Conservation (phyloP, 2,329 filamentous ascomycete species). For the Gyromitra esculenta region DNA sequence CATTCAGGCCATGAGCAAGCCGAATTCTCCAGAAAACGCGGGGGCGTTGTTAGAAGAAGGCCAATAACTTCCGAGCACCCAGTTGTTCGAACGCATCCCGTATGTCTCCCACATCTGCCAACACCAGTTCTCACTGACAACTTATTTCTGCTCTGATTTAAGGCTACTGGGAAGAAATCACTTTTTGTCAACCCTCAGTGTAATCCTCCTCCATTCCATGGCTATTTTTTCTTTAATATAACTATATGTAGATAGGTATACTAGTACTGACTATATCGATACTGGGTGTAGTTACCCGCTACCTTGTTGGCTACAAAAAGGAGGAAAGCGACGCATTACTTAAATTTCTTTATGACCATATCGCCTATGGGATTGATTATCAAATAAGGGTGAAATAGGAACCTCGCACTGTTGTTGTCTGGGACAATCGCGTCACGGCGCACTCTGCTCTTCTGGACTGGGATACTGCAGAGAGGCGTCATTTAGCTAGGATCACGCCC, state of each 20-base stretch:
- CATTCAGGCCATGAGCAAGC: conserved; percentile 87
- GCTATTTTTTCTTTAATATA: background rate
- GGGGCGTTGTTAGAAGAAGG: conserved; percentile 77
- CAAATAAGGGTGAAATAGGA: conserved; percentile 81
- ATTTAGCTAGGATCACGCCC: conserved; percentile 82
- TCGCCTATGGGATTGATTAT: conserved; percentile 74
- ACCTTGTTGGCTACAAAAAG: conserved; percentile 84
- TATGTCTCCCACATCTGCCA: background rate
- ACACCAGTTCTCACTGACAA: background rate
- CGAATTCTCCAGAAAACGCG: conserved; percentile 72
- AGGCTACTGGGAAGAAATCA: conserved; percentile 79
- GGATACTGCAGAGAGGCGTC: conserved; percentile 79
- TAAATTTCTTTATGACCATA: conserved; percentile 80
- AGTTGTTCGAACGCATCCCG: conserved; percentile 58
- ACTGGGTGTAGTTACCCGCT: conserved; percentile 63
- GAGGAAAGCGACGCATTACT: conserved; percentile 83
- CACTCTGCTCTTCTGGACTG: conserved; percentile 85
- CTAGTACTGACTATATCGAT: conserved; percentile 20
- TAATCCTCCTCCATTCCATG: conserved; percentile 59
- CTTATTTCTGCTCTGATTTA: background rate
- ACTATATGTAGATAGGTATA: background rate
- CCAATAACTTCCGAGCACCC: conserved; percentile 79
- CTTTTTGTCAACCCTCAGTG: conserved; percentile 76
- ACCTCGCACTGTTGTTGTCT: conserved; percentile 81
- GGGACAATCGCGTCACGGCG: conserved; percentile 75